phyloP scores from a whole-genome alignment of 2,329 filamentous ascomycete genomes.

The Juglanconis juglandina region DNA sequence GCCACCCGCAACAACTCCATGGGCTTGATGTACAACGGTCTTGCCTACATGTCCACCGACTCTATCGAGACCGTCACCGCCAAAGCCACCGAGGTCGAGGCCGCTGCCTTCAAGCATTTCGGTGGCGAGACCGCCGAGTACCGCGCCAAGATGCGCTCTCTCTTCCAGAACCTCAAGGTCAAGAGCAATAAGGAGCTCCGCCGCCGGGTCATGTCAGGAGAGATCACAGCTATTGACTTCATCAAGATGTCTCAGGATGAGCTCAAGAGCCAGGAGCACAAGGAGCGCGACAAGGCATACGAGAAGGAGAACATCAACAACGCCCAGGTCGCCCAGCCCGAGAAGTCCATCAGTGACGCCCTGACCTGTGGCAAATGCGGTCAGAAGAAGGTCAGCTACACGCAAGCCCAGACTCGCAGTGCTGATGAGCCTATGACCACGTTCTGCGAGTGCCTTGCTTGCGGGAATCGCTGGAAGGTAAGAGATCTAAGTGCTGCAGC shows the following conservation, averaged over 20 bases:
- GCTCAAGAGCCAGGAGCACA: conserved; percentile 81
- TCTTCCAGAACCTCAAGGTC: conserved; percentile 94
- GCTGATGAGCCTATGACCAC: conserved; percentile 92
- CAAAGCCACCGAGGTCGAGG: conserved; percentile 77
- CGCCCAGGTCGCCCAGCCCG: conserved; percentile 87
- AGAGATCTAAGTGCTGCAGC: conserved; percentile 22
- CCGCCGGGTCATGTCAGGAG: conserved; percentile 68
- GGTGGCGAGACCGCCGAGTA: conserved; percentile 73
- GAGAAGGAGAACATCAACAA: conserved; percentile 95
- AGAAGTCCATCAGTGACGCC: conserved; percentile 85
- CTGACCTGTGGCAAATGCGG: conserved; percentile 90
- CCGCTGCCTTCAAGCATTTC: conserved; percentile 67
- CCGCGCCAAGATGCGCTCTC: conserved; percentile 82
- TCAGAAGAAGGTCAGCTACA: conserved; percentile 92
- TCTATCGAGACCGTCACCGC: conserved; percentile 69
- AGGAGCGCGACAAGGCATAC: conserved; percentile 70
- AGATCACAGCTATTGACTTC: conserved; percentile 69
- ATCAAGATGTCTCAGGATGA: conserved; percentile 87
- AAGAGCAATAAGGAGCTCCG: conserved; percentile 79
- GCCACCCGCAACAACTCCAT: conserved; percentile 78
- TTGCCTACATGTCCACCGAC: conserved; percentile 68
- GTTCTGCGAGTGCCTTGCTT: conserved; percentile 69
- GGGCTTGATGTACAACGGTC: conserved; percentile 88
- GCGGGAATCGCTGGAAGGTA: conserved; percentile 71
- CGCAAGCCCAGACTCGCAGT: conserved; percentile 89